phyloP scores from a whole-genome alignment of 2,329 filamentous ascomycete species.

The Colletotrichum sp. region DNA sequence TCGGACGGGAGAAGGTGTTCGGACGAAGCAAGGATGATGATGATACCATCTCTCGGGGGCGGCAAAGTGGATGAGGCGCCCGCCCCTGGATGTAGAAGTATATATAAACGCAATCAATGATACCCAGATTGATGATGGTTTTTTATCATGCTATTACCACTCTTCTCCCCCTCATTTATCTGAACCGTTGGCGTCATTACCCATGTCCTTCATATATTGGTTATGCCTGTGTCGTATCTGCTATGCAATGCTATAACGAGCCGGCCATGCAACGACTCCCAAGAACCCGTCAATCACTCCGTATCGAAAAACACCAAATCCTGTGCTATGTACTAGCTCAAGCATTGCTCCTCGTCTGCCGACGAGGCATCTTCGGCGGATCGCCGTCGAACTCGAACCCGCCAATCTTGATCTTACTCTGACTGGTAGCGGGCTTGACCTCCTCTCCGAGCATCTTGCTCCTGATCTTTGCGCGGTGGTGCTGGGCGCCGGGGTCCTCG shows the following conservation, averaged over 20 bases:
- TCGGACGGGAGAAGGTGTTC: neutral
- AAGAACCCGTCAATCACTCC: neutral
- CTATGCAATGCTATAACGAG: slow-evolving; percentile 7
- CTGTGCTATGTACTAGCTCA: neutral
- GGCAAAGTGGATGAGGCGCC: neutral
- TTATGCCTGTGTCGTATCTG: neutral
- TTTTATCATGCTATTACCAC: neutral
- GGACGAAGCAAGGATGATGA: neutral
- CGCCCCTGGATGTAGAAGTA: neutral
- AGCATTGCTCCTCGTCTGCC: slow-evolving; percentile 7
- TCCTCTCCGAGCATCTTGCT: slow-evolving; percentile 40
- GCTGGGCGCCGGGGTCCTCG: slow-evolving; percentile 52
- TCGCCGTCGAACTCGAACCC: slow-evolving; percentile 12
- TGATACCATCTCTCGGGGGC: neutral
- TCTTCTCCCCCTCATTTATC: neutral
- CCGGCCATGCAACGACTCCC: neutral
- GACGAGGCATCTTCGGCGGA: neutral
- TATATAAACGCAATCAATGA: neutral
- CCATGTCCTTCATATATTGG: neutral
- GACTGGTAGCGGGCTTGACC: neutral
- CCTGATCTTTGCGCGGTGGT: slow-evolving; percentile 48
- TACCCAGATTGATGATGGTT: slow-evolving; percentile 8
- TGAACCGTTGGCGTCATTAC: neutral
- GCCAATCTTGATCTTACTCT: slow-evolving; percentile 6
- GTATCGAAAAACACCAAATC: neutral